These are phyloP conservation scores for Hypoxylon lienhwacheense DNA, from an alignment of 495 filamentous ascomycete genomes.

Conservation along the genomic window DNA sequence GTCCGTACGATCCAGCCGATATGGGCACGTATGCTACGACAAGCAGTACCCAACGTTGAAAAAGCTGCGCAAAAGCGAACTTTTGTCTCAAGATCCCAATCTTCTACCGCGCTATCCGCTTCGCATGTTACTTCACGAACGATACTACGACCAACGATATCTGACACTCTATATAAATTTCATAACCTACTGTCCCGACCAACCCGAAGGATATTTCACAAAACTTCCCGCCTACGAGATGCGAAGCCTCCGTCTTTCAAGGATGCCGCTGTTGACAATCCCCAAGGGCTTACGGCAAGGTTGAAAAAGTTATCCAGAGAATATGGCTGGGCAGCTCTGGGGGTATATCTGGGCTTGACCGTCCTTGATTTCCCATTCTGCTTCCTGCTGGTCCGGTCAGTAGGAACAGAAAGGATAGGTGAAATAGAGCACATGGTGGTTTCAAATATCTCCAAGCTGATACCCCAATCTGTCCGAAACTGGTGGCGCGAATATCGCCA, in stretches of 20 bases:
- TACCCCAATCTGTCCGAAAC: slow-evolving; percentile 54
- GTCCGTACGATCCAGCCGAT: slow-evolving; percentile 25
- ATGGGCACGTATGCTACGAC: slow-evolving; percentile 19
- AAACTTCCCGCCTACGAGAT: slow-evolving; percentile 35
- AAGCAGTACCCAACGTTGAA: slow-evolving; percentile 24
- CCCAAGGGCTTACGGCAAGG: slow-evolving; percentile 64
- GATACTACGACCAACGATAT: slow-evolving; percentile 7
- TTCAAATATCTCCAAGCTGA: slow-evolving; percentile 48
- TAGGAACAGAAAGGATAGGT: slow-evolving; percentile 83
- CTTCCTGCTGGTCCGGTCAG: slow-evolving; percentile 77
- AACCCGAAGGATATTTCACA: slow-evolving; percentile 34
- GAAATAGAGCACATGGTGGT: slow-evolving; percentile 55
- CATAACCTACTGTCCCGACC: slow-evolving; percentile 19
- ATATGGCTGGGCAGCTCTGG: slow-evolving; percentile 93
- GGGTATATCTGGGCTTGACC: slow-evolving; percentile 81
- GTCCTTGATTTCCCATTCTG: slow-evolving; percentile 94
- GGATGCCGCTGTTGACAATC: slow-evolving; percentile 35
- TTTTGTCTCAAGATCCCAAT: slow-evolving; percentile 23
- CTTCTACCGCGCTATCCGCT: not conserved
- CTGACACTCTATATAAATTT: slow-evolving; percentile 4
- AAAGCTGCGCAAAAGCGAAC: slow-evolving; percentile 22
- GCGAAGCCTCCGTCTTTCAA: slow-evolving; percentile 29
- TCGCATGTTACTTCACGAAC: slow-evolving; percentile 1
- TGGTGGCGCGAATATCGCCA: slow-evolving; percentile 47
- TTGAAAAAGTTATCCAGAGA: slow-evolving; percentile 84